Conservation (phyloP, 106 monocot species). For the Cymbidium sinense region DNA sequence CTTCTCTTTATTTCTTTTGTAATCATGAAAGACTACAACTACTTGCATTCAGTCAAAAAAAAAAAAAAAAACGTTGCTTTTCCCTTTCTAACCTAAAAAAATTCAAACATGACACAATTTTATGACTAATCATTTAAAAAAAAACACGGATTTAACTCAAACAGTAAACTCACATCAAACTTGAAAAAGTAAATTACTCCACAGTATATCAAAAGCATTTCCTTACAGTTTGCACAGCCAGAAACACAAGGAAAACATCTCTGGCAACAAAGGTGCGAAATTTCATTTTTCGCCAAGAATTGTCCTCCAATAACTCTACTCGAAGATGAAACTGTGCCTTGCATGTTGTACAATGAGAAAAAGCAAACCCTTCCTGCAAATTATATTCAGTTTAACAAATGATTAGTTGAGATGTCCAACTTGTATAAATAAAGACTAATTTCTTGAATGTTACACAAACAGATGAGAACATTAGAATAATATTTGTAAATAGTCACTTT, state of each 20-base stretch:
- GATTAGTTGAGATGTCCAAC: neutral
- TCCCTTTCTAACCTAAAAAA: neutral
- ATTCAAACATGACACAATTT: neutral
- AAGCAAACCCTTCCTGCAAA: conserved; percentile 96
- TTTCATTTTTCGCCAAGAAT: conserved; percentile 75
- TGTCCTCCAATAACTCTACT: conserved; percentile 65
- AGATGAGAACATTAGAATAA: neutral
- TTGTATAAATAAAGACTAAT: conserved; percentile 2
- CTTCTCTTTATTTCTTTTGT: neutral
- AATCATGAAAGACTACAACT: neutral
- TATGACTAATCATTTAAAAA: neutral
- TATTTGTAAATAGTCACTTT: neutral
- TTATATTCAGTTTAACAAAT: conserved; percentile 3
- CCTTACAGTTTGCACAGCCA: conserved; percentile 89
- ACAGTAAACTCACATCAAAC: neutral
- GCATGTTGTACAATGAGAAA: conserved; percentile 98
- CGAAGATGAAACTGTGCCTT: conserved; percentile 95
- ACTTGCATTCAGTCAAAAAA: neutral
- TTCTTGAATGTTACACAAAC: neutral
- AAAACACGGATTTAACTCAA: neutral
- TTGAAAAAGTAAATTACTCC: neutral
- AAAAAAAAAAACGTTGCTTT: neutral
- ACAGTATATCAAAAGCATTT: neutral
- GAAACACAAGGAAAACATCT: conserved; percentile 89
- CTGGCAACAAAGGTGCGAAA: conserved; percentile 88